Base-by-base conservation (phyloP, 495 filamentous ascomycete genomes). In the Cladorrhinum samala region DNA sequence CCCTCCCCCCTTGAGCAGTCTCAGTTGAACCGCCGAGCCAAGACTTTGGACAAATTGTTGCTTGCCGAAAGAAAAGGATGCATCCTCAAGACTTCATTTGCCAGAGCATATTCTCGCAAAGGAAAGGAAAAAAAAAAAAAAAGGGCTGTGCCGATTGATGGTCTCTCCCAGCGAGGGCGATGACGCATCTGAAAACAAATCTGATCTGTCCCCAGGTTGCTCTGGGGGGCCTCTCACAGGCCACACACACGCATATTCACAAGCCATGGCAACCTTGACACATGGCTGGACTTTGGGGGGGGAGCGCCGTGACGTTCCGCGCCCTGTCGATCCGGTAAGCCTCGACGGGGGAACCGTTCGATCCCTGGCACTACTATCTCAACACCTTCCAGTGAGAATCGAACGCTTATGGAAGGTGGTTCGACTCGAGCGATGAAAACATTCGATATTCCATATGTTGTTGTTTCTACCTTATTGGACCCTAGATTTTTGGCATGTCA, bases 261-360 rank as follows among this genome's bases (percentile, higher is more conserved):
- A 5, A 20, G n/a, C 9, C 24, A 33, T 23, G 24, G 42, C 17
- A 19, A 40, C 52, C 43, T 46, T 49, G 52, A 54, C 52, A 59
- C 61, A 64, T 61, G 56, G 49, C 51, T 46, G 42, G 27, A 41
- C 16, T 17, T 23, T 7, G 50, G 37, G 37, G 53, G n/a, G n/a
- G n/a, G n/a, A n/a, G 52, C 54, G 50, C 41, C 39, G 58, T 42
- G 45, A 52, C 49, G 47, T 54, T 61, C 58, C 43, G 48, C 50
- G 42, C 54, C 58, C 53, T 49, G 58, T 49, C 57, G 57, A 64
- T 64, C 57, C 55, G 57, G 62, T 51, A 64, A 55, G 45, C n/a
- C 20, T 58, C 36, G 46, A 50, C 52, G 53, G 21, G 42, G 53
- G 50, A 48, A 55, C 54, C 61, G 50, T 60, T 62, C 59, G 61